Conservation (phyloP, 2,329 filamentous ascomycete species). For the Fusarium odoratissimum region DNA sequence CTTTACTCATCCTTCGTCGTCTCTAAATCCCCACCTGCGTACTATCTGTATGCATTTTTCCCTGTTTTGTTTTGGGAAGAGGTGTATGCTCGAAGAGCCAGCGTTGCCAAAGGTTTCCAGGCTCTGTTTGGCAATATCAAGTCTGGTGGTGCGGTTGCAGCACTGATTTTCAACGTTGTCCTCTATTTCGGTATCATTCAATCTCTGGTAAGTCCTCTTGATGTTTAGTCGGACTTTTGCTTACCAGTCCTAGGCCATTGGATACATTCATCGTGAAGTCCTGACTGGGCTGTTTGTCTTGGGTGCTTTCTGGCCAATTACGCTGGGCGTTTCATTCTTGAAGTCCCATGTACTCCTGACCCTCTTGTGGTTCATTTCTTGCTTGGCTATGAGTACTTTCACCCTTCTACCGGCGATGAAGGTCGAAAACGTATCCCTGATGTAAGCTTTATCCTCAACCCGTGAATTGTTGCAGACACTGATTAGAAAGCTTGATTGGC, state of each 20-base stretch:
- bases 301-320: constrained; percentile 80
- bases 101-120: constrained; percentile 73
- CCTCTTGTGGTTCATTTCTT: constrained; percentile 79
- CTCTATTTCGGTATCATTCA: constrained; percentile 81
- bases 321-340: constrained; percentile 80
- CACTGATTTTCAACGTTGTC: constrained; percentile 71
- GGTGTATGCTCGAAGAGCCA: constrained; percentile 81
- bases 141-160: constrained; percentile 66
- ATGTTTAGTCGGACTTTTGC: background rate
- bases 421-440: constrained; percentile 77
- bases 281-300: constrained; percentile 83
- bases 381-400: constrained; percentile 87
- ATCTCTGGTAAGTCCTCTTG: constrained; percentile 71
- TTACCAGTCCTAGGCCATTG: constrained; percentile 74
- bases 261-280: constrained; percentile 91
- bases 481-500: constrained; percentile 70
- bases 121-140: constrained; percentile 77
- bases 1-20: constrained; percentile 84
- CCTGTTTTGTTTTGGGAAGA: constrained; percentile 98
- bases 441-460: constrained; percentile 63
- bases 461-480: background rate
- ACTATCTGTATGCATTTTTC: constrained; percentile 93
- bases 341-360: constrained; percentile 72
- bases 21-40: constrained; percentile 82
- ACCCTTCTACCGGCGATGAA: constrained; percentile 91